A percentile compares a stretch with the other conserved stretches of the same genome.
These are phyloP conservation scores for Endothia cerciana DNA, from an alignment of 2,329 filamentous ascomycete species.

Conservation along the genomic window DNA sequence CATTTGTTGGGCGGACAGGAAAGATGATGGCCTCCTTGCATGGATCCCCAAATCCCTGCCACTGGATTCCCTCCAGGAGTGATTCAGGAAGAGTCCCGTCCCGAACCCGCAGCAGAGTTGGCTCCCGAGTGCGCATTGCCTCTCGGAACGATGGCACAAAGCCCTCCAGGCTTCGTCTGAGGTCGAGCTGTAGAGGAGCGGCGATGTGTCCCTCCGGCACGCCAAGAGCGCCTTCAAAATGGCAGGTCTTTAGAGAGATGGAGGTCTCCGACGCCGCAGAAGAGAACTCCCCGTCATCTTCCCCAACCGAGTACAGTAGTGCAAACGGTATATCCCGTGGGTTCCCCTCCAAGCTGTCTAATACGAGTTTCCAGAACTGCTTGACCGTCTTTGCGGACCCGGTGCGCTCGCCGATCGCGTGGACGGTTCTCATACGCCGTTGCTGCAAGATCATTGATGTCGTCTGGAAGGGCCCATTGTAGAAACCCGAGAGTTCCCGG, in stretches of 20 bases:
- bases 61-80: constrained; percentile 56
- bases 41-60: constrained; percentile 59
- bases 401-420: constrained; percentile 38
- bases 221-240: constrained; percentile 41
- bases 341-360: constrained; percentile 41
- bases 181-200: constrained; percentile 40
- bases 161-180: constrained; percentile 40
- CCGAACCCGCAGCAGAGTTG: constrained; percentile 37
- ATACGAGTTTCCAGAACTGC: constrained; percentile 40
- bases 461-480: constrained; percentile 45
- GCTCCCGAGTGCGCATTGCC: constrained; percentile 42
- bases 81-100: constrained; percentile 54
- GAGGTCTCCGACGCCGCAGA: constrained; percentile 42
- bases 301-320: constrained; percentile 45
- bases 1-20: constrained; percentile 63
- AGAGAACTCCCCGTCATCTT: constrained; percentile 40
- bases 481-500: constrained; percentile 41
- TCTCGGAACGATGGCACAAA: constrained; percentile 44
- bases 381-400: constrained; percentile 40
- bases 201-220: constrained; percentile 41
- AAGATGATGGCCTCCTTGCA: constrained; percentile 62
- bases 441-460: constrained; percentile 41
- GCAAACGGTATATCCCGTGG: constrained; percentile 46
- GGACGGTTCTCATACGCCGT: constrained; percentile 40
- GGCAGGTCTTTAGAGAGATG: constrained; percentile 42